Conservation (phyloP, 495 filamentous ascomycete genomes). For the Annulohypoxylon maeteangense region DNA sequence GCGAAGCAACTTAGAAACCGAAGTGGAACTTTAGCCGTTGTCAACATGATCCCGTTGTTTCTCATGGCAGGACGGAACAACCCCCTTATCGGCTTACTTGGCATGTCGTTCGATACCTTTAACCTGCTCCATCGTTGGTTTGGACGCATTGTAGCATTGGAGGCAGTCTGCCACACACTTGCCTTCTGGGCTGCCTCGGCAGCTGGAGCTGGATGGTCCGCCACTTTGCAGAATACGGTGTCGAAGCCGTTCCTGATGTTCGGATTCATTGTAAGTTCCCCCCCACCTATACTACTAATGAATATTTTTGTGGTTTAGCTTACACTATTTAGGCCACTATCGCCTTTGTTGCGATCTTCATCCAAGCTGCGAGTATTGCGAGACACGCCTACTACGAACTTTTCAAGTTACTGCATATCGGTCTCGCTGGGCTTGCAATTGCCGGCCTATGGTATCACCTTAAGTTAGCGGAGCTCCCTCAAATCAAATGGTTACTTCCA, state of each 20-base stretch:
- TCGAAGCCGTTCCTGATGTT: slow-evolving; percentile 55
- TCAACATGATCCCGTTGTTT: slow-evolving; percentile 93
- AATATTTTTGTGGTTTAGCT: slow-evolving; percentile 10
- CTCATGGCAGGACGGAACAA: slow-evolving; percentile 93
- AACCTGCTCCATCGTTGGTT: slow-evolving; percentile 97
- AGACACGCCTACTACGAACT: slow-evolving; percentile 92
- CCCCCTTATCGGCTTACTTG: slow-evolving; percentile 82
- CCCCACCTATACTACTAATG: neutral
- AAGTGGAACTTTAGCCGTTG: slow-evolving; percentile 79
- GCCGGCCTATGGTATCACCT: slow-evolving; percentile 77
- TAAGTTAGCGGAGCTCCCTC: slow-evolving; percentile 66
- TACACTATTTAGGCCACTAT: slow-evolving; percentile 59
- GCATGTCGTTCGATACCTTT: slow-evolving; percentile 95
- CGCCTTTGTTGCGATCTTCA: slow-evolving; percentile 69
- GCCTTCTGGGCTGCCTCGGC: slow-evolving; percentile 68
- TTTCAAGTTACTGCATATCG: slow-evolving; percentile 83
- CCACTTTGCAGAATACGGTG: slow-evolving; percentile 52
- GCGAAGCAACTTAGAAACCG: slow-evolving; percentile 76
- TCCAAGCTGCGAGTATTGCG: slow-evolving; percentile 79
- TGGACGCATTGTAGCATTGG: slow-evolving; percentile 83
- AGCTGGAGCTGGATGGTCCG: slow-evolving; percentile 59
- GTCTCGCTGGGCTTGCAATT: slow-evolving; percentile 70
- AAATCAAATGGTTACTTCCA: slow-evolving; percentile 68
- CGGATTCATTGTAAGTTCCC: slow-evolving; percentile 65
- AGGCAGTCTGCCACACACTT: slow-evolving; percentile 77